phyloP scores from a whole-genome alignment of 2,329 filamentous ascomycete genomes.

The Hyphodiscus sp. region DNA sequence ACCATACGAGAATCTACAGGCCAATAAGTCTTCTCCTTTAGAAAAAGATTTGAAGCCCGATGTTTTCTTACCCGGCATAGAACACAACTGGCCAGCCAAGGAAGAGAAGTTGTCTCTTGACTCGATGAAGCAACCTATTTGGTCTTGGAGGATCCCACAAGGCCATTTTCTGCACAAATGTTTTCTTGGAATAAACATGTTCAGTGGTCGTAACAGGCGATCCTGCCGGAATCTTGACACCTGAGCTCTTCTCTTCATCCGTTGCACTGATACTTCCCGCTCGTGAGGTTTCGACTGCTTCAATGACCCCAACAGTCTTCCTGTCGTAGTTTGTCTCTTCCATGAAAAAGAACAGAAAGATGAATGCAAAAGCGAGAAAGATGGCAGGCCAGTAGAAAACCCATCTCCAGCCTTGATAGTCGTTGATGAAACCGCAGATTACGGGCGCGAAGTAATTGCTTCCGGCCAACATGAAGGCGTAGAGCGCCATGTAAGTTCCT shows the following conservation, averaged over 20 bases:
- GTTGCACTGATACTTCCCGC: neutral
- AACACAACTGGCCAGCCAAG: slow-evolving; percentile 6
- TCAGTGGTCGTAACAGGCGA: neutral
- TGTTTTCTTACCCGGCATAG: slow-evolving; percentile 7
- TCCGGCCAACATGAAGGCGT: slow-evolving; percentile 36
- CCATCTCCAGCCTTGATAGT: slow-evolving; percentile 42
- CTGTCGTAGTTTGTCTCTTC: slow-evolving; percentile 43
- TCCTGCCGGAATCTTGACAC: neutral
- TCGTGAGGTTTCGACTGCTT: neutral
- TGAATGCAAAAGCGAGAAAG: slow-evolving; percentile 38
- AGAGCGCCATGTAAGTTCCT: slow-evolving; percentile 35
- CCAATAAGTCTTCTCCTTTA: slow-evolving; percentile 7
- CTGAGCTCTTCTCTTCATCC: neutral
- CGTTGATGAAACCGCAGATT: slow-evolving; percentile 40
- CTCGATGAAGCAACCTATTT: neutral
- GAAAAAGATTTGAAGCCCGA: slow-evolving; percentile 26
- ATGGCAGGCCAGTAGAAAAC: slow-evolving; percentile 48
- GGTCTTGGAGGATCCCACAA: slow-evolving; percentile 2
- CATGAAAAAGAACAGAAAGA: slow-evolving; percentile 49
- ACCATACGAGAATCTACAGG: neutral
- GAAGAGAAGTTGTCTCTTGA: slow-evolving; percentile 4
- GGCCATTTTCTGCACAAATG: slow-evolving; percentile 7
- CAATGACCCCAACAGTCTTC: slow-evolving; percentile 7
- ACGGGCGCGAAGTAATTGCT: slow-evolving; percentile 37
- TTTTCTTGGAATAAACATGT: slow-evolving; percentile 1